phyloP scores from a whole-genome alignment of 2,329 filamentous ascomycete genomes.

The Leptodontidium sp. region DNA sequence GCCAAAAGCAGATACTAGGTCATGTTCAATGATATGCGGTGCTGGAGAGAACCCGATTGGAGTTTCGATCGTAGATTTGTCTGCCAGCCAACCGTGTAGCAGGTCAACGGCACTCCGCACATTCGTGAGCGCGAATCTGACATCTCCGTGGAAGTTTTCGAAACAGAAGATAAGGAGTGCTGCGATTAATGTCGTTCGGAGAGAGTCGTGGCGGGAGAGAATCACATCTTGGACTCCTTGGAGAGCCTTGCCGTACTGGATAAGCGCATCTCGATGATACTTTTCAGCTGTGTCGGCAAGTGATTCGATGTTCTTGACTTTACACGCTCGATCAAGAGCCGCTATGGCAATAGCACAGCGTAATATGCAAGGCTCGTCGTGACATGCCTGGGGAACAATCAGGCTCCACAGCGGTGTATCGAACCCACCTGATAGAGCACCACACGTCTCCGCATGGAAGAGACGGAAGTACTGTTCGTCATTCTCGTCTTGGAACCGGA shows the following conservation, averaged over 20 bases:
- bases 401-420: constrained; percentile 34
- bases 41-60: constrained; percentile 22
- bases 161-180: constrained; percentile 42
- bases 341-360: constrained; percentile 33
- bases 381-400: constrained; percentile 35
- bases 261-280: constrained; percentile 36
- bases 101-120: constrained; percentile 34
- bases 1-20: constrained; percentile 36
- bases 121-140: constrained; percentile 30
- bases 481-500: constrained; percentile 32
- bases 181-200: constrained; percentile 36
- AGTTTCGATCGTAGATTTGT: constrained; percentile 10
- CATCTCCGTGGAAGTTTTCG: constrained; percentile 38
- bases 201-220: constrained; percentile 27
- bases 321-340: constrained; percentile 30
- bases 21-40: constrained; percentile 31
- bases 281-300: constrained; percentile 8
- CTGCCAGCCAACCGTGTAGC: constrained; percentile 30
- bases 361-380: constrained; percentile 34
- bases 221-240: constrained; percentile 33
- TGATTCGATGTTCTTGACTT: constrained; percentile 22
- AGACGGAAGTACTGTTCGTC: constrained; percentile 36
- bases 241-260: constrained; percentile 37
- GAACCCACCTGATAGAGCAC: constrained; percentile 33
- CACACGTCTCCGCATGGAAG: constrained; percentile 32